phyloP scores from a whole-genome alignment of 495 filamentous ascomycete species.

The Talaromyces trachyspermus region DNA sequence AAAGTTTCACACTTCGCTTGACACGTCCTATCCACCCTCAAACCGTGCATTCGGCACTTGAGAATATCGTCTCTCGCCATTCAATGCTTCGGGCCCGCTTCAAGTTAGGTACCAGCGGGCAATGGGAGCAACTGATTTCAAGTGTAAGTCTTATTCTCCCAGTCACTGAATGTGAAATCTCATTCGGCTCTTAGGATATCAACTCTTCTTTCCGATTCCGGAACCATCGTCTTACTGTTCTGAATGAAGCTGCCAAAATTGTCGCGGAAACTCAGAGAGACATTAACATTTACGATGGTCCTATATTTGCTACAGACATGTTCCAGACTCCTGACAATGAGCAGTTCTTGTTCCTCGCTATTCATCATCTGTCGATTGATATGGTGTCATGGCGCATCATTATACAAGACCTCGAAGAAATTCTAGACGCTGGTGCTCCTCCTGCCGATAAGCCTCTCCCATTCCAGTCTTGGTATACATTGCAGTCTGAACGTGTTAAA shows the following conservation, averaged over 20 bases:
- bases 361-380: slow-evolving; percentile 65
- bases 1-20: slow-evolving; percentile 57
- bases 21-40: slow-evolving; percentile 38
- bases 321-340: slow-evolving; percentile 46
- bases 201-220: slow-evolving; percentile 35
- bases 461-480: slow-evolving; percentile 56
- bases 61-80: slow-evolving; percentile 53
- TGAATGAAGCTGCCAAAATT: slow-evolving; percentile 23
- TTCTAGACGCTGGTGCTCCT: slow-evolving; percentile 38
- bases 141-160: slow-evolving; percentile 15
- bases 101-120: slow-evolving; percentile 21
- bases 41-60: slow-evolving; percentile 47
- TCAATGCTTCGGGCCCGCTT: slow-evolving; percentile 66
- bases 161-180: slow-evolving; percentile 4
- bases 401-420: slow-evolving; percentile 57
- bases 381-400: slow-evolving; percentile 65
- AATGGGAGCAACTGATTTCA: slow-evolving; percentile 37
- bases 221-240: slow-evolving; percentile 22
- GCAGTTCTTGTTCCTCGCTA: slow-evolving; percentile 55
- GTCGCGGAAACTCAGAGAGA: slow-evolving; percentile 33
- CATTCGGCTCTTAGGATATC: slow-evolving; percentile 24
- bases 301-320: slow-evolving; percentile 36
- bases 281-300: slow-evolving; percentile 35
- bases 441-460: slow-evolving; percentile 41
- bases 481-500: slow-evolving; percentile 35